Evolutionary conservation across 768 basidiomycete species (phyloP).

Genomic region (Albatrellus ellisii): DNA sequence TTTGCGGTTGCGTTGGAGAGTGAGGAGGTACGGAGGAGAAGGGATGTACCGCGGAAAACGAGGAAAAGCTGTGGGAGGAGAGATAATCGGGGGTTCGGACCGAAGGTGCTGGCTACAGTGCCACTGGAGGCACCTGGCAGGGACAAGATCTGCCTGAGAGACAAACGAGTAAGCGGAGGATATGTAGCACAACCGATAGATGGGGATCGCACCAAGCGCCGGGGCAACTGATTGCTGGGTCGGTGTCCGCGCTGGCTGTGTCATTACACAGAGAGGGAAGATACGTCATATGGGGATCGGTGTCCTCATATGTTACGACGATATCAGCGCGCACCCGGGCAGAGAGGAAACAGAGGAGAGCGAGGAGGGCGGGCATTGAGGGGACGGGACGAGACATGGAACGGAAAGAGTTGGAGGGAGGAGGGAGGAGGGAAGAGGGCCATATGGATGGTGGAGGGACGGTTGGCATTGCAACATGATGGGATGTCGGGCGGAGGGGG

Average conservation of each 20-base stretch:
- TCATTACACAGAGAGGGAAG: conserved; percentile 13
- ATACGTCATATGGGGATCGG: conserved; percentile 10
- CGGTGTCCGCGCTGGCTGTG: conserved; percentile 1
- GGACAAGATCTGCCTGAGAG: conserved; percentile 8
- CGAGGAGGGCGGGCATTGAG: neutral
- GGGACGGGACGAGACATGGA: neutral
- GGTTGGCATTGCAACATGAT: neutral
- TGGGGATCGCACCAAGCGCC: neutral
- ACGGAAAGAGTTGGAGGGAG: neutral
- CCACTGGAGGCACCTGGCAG: conserved; percentile 9
- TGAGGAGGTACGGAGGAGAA: conserved; percentile 10
- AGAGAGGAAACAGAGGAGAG: neutral
- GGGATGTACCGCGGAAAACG: conserved; percentile 12
- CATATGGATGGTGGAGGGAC: neutral
- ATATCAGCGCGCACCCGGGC: conserved; percentile 2
- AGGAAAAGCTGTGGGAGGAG: conserved; percentile 15
- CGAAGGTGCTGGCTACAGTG: conserved; percentile 13
- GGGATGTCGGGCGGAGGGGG: neutral
- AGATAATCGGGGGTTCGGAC: conserved; percentile 9
- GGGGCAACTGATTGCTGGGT: conserved; percentile 7
- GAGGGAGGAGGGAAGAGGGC: neutral
- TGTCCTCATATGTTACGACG: conserved; percentile 8
- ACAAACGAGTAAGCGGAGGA: neutral
- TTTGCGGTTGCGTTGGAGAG: conserved; percentile 14
- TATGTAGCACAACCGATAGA: conserved; percentile 3